A percentile compares a stretch with the other conserved stretches of the same genome.
Conservation (phyloP, 2,329 filamentous ascomycete genomes). For the Aspergillus sojae region DNA sequence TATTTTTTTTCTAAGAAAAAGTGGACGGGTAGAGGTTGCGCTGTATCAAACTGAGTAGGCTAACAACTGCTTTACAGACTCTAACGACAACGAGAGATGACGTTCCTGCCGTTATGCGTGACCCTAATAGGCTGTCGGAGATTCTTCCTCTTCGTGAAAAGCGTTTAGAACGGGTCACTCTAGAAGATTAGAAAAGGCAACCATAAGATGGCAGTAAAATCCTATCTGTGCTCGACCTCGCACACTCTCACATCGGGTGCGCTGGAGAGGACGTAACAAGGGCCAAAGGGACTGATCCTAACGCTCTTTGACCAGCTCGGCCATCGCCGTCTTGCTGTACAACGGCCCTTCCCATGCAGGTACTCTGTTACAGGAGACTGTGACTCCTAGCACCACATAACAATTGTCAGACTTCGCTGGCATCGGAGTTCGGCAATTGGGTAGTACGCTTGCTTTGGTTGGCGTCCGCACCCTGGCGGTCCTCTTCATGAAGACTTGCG, state of each 20-base stretch:
- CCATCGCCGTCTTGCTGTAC: not conserved
- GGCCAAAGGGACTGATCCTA: not conserved
- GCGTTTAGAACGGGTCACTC: slow-evolving; percentile 59
- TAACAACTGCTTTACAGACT: slow-evolving; percentile 36
- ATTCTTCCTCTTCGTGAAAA: slow-evolving; percentile 72
- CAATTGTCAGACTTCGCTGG: not conserved
- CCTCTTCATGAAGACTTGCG: not conserved
- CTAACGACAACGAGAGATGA: slow-evolving; percentile 67
- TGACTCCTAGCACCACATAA: not conserved
- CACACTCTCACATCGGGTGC: not conserved
- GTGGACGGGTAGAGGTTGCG: not conserved
- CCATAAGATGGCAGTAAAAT: not conserved
- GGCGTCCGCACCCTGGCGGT: not conserved
- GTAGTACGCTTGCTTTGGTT: not conserved
- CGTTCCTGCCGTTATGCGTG: slow-evolving; percentile 73
- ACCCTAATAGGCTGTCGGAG: slow-evolving; percentile 74
- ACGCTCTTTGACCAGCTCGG: not conserved
- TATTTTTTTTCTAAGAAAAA: not conserved
- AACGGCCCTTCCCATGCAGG: not conserved
- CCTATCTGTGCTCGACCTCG: not conserved
- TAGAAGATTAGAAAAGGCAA: slow-evolving; percentile 19
- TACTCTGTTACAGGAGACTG: not conserved
- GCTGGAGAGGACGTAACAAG: not conserved
- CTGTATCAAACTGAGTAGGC: not conserved
- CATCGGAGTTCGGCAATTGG: not conserved